These are phyloP conservation scores for Fusarium verticillioides DNA, from an alignment of 2,329 filamentous ascomycete genomes.

Conservation along the genomic window DNA sequence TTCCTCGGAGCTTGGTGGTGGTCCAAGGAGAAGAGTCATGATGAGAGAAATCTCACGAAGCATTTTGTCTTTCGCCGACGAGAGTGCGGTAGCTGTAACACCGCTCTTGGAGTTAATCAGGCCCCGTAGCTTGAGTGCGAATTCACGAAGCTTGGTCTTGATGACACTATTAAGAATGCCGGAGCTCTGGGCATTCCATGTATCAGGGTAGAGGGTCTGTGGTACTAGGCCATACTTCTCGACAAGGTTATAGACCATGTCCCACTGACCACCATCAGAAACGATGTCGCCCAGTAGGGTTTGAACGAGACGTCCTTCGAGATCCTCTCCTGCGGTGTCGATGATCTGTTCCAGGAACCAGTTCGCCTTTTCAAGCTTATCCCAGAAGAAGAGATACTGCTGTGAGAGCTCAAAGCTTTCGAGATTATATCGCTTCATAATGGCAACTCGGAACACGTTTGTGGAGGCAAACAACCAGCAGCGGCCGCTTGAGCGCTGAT, in stretches of 20 bases:
- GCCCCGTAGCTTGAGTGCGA: constrained; percentile 76
- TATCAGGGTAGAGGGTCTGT: constrained; percentile 83
- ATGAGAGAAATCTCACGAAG: constrained; percentile 83
- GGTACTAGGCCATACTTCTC: constrained; percentile 90
- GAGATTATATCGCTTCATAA: constrained; percentile 85
- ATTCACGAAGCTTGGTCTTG: constrained; percentile 88
- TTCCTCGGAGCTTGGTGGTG: constrained; percentile 75
- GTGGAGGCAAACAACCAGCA: constrained; percentile 94
- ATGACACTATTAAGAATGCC: constrained; percentile 76
- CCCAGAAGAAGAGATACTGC: constrained; percentile 90
- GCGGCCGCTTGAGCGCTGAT: constrained; percentile 82
- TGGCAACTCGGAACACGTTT: constrained; percentile 89
- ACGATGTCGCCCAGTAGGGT: constrained; percentile 75
- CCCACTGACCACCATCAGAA: constrained; percentile 88
- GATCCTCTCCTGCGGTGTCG: constrained; percentile 74
- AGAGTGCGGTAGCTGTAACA: constrained; percentile 54
- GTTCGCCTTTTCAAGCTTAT: constrained; percentile 92
- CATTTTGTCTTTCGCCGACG: constrained; percentile 74
- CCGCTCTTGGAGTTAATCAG: constrained; percentile 54
- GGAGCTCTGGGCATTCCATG: constrained; percentile 80
- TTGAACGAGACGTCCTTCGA: constrained; percentile 80
- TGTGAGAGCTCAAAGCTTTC: constrained; percentile 87
- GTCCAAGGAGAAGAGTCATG: constrained; percentile 84
- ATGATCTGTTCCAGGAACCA: constrained; percentile 89
- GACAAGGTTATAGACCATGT: constrained; percentile 90